phyloP scores from a whole-genome alignment of 306 rosid species.

The Vicia villosa region DNA sequence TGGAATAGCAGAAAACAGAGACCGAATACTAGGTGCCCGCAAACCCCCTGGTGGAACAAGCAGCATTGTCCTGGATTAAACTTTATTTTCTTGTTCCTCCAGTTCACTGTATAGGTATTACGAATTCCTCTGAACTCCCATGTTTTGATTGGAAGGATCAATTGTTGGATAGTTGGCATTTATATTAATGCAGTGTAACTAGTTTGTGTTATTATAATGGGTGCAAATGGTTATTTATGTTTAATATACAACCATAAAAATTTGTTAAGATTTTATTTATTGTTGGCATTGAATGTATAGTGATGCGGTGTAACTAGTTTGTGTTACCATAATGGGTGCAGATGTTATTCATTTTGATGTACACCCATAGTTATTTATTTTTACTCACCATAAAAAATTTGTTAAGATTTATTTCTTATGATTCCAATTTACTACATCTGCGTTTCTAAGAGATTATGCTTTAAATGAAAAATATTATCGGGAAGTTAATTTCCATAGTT shows the following conservation, averaged over 20 bases:
- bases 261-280: not conserved
- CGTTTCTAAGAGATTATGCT: not conserved
- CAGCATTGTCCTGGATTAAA: conserved; percentile 73
- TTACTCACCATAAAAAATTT: not conserved
- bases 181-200: conserved; percentile 38
- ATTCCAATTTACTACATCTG: not conserved
- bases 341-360: conserved; percentile 24
- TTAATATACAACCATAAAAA: not conserved
- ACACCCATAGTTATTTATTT: not conserved
- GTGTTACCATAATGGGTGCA: conserved; percentile 19
- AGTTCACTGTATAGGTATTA: conserved; percentile 18
- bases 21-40: conserved; percentile 70
- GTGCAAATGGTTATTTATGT: conserved; percentile 30
- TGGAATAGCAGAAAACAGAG: conserved; percentile 69
- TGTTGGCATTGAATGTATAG: conserved; percentile 32
- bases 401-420: not conserved
- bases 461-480: not conserved
- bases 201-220: conserved; percentile 10
- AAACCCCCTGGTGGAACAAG: conserved; percentile 82
- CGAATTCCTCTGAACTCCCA: conserved; percentile 32
- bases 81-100: not conserved
- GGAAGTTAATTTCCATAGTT: conserved; percentile 11
- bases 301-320: conserved; percentile 34
- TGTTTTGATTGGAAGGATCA: conserved; percentile 33
- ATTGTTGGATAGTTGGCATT: conserved; percentile 35